These are phyloP conservation scores for Beauveria rudraprayagi DNA, from an alignment of 2,329 filamentous ascomycete species.

Conservation along the genomic window DNA sequence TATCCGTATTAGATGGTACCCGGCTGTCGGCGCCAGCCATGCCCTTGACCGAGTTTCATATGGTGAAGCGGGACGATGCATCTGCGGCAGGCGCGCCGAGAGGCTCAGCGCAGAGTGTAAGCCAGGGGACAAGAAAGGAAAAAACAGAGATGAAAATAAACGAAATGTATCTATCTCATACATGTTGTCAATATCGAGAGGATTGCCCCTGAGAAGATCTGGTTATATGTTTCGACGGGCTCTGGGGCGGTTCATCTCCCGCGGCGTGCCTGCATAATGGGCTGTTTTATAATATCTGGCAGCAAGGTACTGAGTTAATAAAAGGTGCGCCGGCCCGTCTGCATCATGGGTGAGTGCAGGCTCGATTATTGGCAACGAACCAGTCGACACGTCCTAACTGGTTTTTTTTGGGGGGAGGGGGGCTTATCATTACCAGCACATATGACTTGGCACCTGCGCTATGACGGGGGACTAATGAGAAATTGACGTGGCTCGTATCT, in stretches of 20 bases:
- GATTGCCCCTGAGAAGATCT: neutral
- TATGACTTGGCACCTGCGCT: neutral
- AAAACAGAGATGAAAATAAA: neutral
- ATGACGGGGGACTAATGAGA: neutral
- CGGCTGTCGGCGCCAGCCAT: neutral
- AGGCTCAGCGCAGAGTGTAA: neutral
- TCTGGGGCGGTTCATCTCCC: neutral
- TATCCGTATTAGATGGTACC: neutral
- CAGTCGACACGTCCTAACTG: too few species aligned
- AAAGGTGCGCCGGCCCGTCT: too few species aligned
- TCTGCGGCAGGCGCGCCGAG: neutral
- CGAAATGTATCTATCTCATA: neutral
- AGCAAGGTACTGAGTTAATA: neutral
- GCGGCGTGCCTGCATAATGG: neutral
- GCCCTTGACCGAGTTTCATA: slow-evolving; percentile 1
- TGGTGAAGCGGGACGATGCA: neutral
- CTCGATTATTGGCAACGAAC: too few species aligned
- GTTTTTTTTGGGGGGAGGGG: too few species aligned
- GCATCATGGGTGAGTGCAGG: too few species aligned
- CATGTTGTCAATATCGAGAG: neutral
- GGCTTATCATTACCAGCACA: too few species aligned
- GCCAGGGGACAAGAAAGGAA: neutral
- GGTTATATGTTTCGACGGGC: neutral
- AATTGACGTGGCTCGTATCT: neutral
- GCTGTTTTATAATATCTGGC: neutral